Base-by-base conservation (phyloP, 169 alveolate species). In the Cryptosporidium viatorum region DNA sequence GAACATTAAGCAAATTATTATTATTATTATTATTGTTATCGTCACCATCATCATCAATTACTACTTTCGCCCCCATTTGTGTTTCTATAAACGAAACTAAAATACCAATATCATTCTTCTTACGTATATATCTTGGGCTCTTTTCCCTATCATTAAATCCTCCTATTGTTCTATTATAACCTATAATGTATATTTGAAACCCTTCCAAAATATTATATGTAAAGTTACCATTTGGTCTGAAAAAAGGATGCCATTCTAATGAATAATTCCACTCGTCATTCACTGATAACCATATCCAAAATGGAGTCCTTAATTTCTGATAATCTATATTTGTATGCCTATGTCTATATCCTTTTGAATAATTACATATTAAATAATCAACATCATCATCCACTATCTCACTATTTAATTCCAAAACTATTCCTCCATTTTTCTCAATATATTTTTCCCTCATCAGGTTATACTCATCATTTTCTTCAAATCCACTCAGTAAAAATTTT, bases 281-380 rank as follows among this genome's bases (percentile, higher is more conserved):
- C 2, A 80, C 89, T 23, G 80, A 80, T 31, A 80, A 52, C 89
- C 89, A 80, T 18, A 80, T 33, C 89, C 89, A 80, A 80, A 80
- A 80, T 29, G 89, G 89, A 5, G 89, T 80, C 21, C 89, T 58
- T 43, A 80, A 62, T 31, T 80, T 80, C 4, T 80, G 52, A 45
- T 80, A 80, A 39, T 80, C 62, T n/a, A 80, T 60, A 21, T 26
- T 65, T n/a, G 75, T 23, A 21, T 23, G 21, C 48, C 89, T 80
- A 14, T 65, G 50, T 41, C 59, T 80, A 45, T 80, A 80, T 31
- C 89, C 89, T 12, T 26, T 23, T 2, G 73, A 59, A 29, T 80
- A 80, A 18, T 80, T 80, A 48, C 89, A 80, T 7, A 80, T 21
- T 10, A 65, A 48, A 62, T 80, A 80, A 29, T 80, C 74, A 12